These are phyloP conservation scores for Arthrobotrys iridis DNA, from an alignment of 2,329 filamentous ascomycete species.

Conservation along the genomic window DNA sequence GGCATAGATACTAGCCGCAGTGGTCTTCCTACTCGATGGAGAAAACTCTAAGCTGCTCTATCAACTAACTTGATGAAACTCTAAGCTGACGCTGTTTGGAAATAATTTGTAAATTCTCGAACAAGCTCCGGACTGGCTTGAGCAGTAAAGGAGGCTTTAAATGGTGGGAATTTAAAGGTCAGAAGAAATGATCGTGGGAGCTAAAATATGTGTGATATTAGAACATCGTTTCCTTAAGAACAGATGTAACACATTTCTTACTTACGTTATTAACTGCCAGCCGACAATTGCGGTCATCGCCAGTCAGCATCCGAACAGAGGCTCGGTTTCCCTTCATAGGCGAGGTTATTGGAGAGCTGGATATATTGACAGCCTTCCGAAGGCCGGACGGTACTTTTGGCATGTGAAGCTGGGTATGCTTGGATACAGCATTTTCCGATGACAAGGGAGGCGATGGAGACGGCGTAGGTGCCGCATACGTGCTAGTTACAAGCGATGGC, in stretches of 20 bases:
- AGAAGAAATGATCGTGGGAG: slow-evolving; percentile 8
- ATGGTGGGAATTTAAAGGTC: slow-evolving; percentile 33
- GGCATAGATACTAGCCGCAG: too few species aligned
- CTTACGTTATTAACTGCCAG: slow-evolving; percentile 27
- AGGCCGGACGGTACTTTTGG: slow-evolving; percentile 43
- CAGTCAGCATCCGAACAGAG: too few species aligned
- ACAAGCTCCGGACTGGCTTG: neutral
- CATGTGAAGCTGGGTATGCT: slow-evolving; percentile 24
- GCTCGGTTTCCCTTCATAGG: slow-evolving; percentile 5
- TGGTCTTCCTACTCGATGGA: too few species aligned
- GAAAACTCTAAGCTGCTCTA: too few species aligned
- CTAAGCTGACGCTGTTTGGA: neutral
- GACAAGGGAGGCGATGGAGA: slow-evolving; percentile 37
- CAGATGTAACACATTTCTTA: neutral
- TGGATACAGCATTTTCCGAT: slow-evolving; percentile 10
- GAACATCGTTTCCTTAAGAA: neutral
- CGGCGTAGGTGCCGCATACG: slow-evolving; percentile 41
- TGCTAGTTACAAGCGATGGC: neutral
- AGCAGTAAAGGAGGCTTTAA: neutral
- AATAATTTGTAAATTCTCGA: slow-evolving; percentile 16
- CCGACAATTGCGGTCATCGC: slow-evolving; percentile 8
- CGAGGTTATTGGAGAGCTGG: slow-evolving; percentile 36
- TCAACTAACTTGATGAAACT: neutral
- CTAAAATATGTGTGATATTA: slow-evolving; percentile 1
- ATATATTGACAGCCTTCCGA: slow-evolving; percentile 31